Conservation (phyloP, 257 asterid species). For the Striga asiatica region DNA sequence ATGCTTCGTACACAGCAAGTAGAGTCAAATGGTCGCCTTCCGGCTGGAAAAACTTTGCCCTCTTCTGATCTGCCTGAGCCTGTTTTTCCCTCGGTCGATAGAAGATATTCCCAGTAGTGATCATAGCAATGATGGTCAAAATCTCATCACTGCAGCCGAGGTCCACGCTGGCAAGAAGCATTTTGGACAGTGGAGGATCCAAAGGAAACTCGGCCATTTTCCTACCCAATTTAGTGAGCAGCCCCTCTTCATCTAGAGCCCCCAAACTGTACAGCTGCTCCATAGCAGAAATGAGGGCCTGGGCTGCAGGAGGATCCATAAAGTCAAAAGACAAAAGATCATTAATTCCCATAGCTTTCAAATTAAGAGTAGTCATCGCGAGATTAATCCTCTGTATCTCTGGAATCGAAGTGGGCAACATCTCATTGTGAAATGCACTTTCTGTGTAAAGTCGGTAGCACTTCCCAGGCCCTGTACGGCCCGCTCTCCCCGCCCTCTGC, state of each 20-base stretch:
- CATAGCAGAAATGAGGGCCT: constrained; percentile 93
- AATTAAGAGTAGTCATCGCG: constrained; percentile 63
- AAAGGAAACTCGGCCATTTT: constrained; percentile 97
- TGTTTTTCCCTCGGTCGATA: constrained; percentile 94
- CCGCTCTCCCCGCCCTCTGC: constrained; percentile 91
- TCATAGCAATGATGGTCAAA: constrained; percentile 84
- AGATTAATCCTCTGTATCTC: constrained; percentile 96
- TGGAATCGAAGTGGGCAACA: constrained; percentile 84
- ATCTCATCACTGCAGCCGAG: constrained; percentile 93
- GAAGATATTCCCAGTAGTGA: constrained; percentile 85
- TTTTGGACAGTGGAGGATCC: constrained; percentile 84
- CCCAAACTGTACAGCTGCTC: constrained; percentile 89
- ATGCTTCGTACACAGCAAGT: constrained; percentile 90
- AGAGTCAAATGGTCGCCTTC: constrained; percentile 90
- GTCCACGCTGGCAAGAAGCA: constrained; percentile 92
- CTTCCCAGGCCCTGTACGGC: constrained; percentile 93
- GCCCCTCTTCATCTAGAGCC: constrained; percentile 90
- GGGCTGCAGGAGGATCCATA: constrained; percentile 96
- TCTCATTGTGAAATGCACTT: constrained; percentile 92
- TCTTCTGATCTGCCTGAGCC: constrained; percentile 89
- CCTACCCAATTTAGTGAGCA: constrained; percentile 83
- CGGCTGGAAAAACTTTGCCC: constrained; percentile 85
- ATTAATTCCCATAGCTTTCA: constrained; percentile 97
- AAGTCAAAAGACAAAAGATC: constrained; percentile 82
- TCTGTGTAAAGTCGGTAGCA: constrained; percentile 93